Conservation (phyloP, 1,284 basidiomycete genomes). For the Fistulinella cinereoalba region DNA sequence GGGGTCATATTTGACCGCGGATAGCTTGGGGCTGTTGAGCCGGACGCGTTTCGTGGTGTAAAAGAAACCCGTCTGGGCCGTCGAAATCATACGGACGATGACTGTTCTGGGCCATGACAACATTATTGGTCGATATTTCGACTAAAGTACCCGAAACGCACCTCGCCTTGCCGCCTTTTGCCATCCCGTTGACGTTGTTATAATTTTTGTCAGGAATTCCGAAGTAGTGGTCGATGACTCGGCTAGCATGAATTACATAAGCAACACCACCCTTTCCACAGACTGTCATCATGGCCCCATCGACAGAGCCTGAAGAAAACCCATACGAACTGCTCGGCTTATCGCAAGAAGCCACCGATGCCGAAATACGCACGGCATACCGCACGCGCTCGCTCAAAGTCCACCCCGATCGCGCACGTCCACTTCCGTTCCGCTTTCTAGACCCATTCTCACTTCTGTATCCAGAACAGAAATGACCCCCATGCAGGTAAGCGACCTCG, state of each 20-base stretch:
- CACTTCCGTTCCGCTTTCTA: constrained; percentile 4
- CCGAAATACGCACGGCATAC: constrained; percentile 83
- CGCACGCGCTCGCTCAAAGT: constrained; percentile 81
- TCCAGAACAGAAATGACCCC: constrained; percentile 74
- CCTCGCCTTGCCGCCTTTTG: constrained; percentile 55
- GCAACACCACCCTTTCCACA: background rate
- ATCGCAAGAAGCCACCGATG: constrained; percentile 67
- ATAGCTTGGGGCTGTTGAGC: constrained; percentile 62
- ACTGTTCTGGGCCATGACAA: constrained; percentile 60
- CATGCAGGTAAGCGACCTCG: constrained; percentile 55
- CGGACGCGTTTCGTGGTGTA: constrained; percentile 79
- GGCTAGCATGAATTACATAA: constrained; percentile 14
- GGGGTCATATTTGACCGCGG: constrained; percentile 88
- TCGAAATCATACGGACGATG: constrained; percentile 83
- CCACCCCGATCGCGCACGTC: constrained; percentile 81
- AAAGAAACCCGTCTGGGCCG: constrained; percentile 87
- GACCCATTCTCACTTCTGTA: constrained; percentile 4
- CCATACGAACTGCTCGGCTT: constrained; percentile 78
- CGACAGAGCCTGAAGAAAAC: constrained; percentile 51
- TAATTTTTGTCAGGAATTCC: background rate
- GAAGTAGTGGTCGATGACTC: constrained; percentile 1
- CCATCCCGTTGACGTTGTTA: constrained; percentile 12
- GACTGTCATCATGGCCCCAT: constrained; percentile 20
- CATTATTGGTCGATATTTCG: no score
- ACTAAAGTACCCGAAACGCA: constrained; percentile 28